phyloP scores from a whole-genome alignment of 257 asterid species.

The Nicotiana tomentosiformis region DNA sequence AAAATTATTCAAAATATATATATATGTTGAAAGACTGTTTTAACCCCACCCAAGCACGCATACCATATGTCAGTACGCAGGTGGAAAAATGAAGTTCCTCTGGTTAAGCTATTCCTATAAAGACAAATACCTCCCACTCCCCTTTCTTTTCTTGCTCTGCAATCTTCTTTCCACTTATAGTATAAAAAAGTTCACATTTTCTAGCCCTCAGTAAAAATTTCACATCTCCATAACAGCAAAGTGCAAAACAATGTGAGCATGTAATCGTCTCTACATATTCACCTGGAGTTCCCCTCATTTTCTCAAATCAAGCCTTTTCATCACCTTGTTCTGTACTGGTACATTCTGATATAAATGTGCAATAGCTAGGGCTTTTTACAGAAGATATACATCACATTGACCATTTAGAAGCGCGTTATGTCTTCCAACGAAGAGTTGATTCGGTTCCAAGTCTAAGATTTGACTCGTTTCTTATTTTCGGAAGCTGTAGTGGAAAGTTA shows the following conservation, averaged over 20 bases:
- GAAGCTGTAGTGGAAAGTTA: neutral
- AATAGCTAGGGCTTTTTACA: slow-evolving; percentile 18
- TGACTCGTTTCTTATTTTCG: neutral
- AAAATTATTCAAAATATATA: neutral
- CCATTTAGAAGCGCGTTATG: neutral
- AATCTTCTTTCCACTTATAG: slow-evolving; percentile 2
- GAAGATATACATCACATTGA: slow-evolving; percentile 2
- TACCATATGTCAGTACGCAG: neutral
- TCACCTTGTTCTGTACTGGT: neutral
- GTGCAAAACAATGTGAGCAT: neutral
- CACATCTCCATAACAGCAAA: neutral
- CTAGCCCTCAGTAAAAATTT: slow-evolving; percentile 1
- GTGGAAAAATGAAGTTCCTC: neutral
- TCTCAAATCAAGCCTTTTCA: neutral
- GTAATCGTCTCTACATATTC: neutral
- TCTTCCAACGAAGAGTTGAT: neutral
- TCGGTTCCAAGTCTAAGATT: neutral
- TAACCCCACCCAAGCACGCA: neutral
- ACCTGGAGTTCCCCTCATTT: neutral
- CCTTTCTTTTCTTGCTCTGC: neutral
- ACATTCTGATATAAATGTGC: neutral
- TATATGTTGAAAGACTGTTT: neutral
- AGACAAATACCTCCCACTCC: neutral
- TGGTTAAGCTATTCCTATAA: neutral
- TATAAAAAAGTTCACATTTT: neutral